Evolutionary conservation across 345 rosid genomes (phyloP), one percentile per base, ranked within the genome.

Genomic region (Brassica juncea): DNA sequence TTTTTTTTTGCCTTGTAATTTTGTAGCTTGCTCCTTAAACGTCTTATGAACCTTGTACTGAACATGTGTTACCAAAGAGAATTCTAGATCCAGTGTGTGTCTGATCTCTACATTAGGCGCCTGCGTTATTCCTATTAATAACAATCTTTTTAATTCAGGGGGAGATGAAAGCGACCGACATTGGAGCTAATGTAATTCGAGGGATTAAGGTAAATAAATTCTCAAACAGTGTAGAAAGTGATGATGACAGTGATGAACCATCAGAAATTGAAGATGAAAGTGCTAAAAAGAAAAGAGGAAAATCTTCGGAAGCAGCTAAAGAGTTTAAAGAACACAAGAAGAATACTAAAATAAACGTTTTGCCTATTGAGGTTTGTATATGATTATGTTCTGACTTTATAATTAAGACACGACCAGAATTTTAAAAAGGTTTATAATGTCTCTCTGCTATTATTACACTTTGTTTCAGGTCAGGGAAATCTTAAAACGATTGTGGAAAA

Each of bases 351-450:
- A 80, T 87, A 68, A 83, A 89, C 75, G 76, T 95, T 65, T 86
- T 95, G 69, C 97, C 97, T 14, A 82, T 87, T 42, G 91, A 91
- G 90, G 98, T 93, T 81, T 71, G 81, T 74, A 25, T 61, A 64
- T 35, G 47, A 10, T 69, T 58, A 39, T 39, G 47, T 39, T 39
- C 47, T 65, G 63, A 61, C 58, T 66, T 47, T 14, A 66, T 10
- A 67, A 47, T 25, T 9, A 62, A 62, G 25, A 34, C 39, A 19
- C 23, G 10, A 23, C 2, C 12, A 28, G 23, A 39, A 8, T 57
- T 57, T 25, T 12, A 21, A 39, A 23, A 39, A 39, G 47, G 47
- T 68, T 52, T 68, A 79, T 78, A 27, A 35, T 70, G 39, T 19
- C 30, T 66, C 10, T 73, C 31, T 25, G 65, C 12, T 8, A 35